Percentiles rank a stretch among this genome's conserved stretches.
These are phyloP conservation scores for Pythium chondricola DNA, from an alignment of 352 stramenopile genomes.

Conservation along the genomic window DNA sequence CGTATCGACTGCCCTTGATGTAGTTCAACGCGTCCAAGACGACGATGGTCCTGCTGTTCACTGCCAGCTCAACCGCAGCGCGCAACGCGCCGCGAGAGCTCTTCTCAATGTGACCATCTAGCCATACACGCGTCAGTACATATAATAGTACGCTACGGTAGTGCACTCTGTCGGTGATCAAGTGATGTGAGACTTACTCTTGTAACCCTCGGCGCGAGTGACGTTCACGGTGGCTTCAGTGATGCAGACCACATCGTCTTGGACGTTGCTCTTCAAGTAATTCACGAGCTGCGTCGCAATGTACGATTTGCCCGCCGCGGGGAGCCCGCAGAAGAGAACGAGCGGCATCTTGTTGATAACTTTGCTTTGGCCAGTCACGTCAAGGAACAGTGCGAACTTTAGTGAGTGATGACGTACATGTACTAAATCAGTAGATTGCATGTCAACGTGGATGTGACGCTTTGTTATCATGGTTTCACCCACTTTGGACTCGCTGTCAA, in stretches of 20 bases:
- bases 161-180: background rate
- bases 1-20: constrained; percentile 94
- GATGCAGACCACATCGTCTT: constrained; percentile 48
- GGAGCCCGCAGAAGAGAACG: constrained; percentile 66
- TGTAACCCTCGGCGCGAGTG: constrained; percentile 47
- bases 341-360: constrained; percentile 44
- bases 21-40: constrained; percentile 93
- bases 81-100: constrained; percentile 60
- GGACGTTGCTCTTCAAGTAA: constrained; percentile 33
- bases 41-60: constrained; percentile 72
- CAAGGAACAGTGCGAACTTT: constrained; percentile 8
- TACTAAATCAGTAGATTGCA: too few relatives aligned
- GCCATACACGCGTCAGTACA: background rate
- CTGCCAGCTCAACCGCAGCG: constrained; percentile 48
- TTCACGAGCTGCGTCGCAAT: constrained; percentile 40
- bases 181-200: constrained; percentile 24
- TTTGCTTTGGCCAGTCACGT: background rate
- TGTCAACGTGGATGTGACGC: too few relatives aligned
- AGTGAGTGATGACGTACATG: too few relatives aligned
- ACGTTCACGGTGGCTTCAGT: constrained; percentile 59
- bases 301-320: constrained; percentile 58
- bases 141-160: background rate
- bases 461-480: too few relatives aligned
- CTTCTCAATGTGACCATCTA: constrained; percentile 64
- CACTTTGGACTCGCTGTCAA: too few relatives aligned